Base-by-base conservation (phyloP, 768 basidiomycete species). In the Asterophora lycoperdoides region DNA sequence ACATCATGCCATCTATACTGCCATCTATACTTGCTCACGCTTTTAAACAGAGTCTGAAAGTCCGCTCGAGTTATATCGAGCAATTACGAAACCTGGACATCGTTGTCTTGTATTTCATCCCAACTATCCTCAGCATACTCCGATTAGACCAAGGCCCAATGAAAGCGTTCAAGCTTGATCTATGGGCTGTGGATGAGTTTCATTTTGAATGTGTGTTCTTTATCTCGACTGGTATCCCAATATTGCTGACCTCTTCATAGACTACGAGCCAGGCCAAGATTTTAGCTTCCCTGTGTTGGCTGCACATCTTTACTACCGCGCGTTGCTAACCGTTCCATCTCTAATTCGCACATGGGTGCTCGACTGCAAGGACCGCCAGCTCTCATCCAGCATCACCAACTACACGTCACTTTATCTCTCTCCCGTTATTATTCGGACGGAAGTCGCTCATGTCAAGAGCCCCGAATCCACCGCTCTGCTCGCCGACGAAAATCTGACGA, bases 361-460 rank as follows among this genome's bases (percentile, higher is more conserved):
- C 34, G 86, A 87, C 33, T 88, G 88, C 68, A 93, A 90, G 56
- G 93, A 97, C 64, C 86, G 89, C 10, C 89, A 93, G 60, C 75
- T 97, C 1, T 84, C 81, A n/a, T 75, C 78, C 23, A 75, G 85
- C 3, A 76, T 98, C 51, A 77, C 84, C 5, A 71, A 77, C 28
- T 93, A 89, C 65, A 95, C 93, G 0, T 82, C 90, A 0, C 74
- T 79, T 14, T 76, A 89, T 68, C 91, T 96, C 71, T 95, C 94
- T 1, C 92, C 94, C 0, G 80, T 89, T 34, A 82, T 99, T 60
- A 88, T 95, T 60, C 76, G 71, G 11, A 74, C 87, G 5, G 94
- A 97, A 60, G 74, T 98, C n/a, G 75, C 80, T 4, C 82, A 81
- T 35, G 76, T 94, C 44, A 81, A 78, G 53, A 74, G 74, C 23